A percentile compares a stretch with the other conserved stretches of the same genome.
Evolutionary conservation across 805 yeast species (phyloP).

Genomic region (Lachancea fermentati): DNA sequence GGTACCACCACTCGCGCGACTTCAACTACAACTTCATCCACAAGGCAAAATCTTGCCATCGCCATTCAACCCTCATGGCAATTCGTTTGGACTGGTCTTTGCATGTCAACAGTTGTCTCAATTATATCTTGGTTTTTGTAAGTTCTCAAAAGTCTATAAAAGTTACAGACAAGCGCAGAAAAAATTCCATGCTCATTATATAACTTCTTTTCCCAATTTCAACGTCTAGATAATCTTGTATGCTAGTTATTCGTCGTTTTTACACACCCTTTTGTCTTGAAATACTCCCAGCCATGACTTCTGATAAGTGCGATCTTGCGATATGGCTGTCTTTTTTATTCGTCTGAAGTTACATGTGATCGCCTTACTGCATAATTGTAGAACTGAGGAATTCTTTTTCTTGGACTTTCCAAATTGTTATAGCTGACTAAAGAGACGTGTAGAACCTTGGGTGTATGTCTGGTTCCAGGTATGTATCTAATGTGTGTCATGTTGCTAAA

Average conservation of each 20-base stretch:
- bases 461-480: not conserved
- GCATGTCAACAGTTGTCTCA: not conserved
- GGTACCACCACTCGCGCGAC: slow-evolving; percentile 5
- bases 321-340: not conserved
- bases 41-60: not conserved
- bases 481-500: not conserved
- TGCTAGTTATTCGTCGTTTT: too few relatives aligned
- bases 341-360: not conserved
- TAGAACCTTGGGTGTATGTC: not conserved
- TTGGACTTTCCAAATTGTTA: too few relatives aligned
- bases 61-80: not conserved
- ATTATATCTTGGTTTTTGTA: not conserved
- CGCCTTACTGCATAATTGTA: too few relatives aligned
- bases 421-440: not conserved
- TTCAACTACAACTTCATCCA: slow-evolving; percentile 4
- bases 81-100: not conserved
- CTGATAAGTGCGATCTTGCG: too few relatives aligned
- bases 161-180: not conserved
- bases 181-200: not conserved
- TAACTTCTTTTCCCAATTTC: too few relatives aligned
- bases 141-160: not conserved
- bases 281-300: too few relatives aligned
- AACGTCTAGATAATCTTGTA: too few relatives aligned
- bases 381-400: too few relatives aligned
- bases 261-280: too few relatives aligned